A percentile compares a stretch with the other conserved stretches of the same genome.
Evolutionary conservation across 179 eudicot genomes (phyloP).

Genomic region (Beta corolliflora): DNA sequence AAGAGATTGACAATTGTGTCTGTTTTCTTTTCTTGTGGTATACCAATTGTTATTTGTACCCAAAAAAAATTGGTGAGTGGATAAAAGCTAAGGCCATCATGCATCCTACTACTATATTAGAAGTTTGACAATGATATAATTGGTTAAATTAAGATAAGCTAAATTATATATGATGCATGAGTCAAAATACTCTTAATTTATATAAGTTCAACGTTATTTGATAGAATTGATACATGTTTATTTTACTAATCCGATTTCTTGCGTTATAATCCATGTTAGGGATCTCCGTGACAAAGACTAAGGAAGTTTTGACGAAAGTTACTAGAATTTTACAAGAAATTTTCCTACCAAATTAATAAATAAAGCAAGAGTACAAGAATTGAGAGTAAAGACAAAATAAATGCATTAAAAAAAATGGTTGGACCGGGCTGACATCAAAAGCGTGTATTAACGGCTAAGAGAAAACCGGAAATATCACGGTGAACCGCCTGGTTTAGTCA

Average conservation of each 20-base stretch:
- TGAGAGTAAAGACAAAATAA: neutral
- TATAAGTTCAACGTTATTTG: neutral
- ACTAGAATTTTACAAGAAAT: neutral
- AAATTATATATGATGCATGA: neutral
- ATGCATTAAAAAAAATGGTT: neutral
- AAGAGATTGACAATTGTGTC: neutral
- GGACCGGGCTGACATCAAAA: slow-evolving; percentile 7
- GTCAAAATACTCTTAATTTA: slow-evolving; percentile 6
- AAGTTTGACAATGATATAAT: neutral
- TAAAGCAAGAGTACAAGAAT: neutral
- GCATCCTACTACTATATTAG: neutral
- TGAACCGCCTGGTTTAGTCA: neutral
- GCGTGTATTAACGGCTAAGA: slow-evolving; percentile 4
- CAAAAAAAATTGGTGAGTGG: neutral
- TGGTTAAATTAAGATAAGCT: neutral
- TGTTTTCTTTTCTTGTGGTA: neutral
- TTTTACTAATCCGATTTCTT: slow-evolving; percentile 10
- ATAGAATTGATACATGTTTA: neutral
- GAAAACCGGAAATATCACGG: neutral
- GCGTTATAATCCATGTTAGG: slow-evolving; percentile 7
- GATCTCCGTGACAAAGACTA: slow-evolving; percentile 3
- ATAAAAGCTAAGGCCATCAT: neutral
- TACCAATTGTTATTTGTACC: neutral
- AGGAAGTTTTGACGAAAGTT: slow-evolving; percentile 19
- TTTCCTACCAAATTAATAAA: neutral